These are phyloP conservation scores for Phytophthora cryptogea DNA, from an alignment of 352 stramenopile genomes.

Conservation along the genomic window DNA sequence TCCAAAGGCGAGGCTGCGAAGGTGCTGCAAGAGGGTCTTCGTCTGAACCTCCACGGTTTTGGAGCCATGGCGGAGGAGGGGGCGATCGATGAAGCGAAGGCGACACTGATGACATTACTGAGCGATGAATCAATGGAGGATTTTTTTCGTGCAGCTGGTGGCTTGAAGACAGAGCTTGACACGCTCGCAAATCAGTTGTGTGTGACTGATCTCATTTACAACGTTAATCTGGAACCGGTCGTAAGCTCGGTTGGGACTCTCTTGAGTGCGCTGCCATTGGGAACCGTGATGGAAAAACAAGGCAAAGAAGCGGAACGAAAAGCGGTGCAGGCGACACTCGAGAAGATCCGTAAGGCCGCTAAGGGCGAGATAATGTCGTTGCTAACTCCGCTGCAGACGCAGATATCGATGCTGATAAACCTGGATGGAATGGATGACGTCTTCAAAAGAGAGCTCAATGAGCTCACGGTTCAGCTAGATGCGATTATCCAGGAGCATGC, in stretches of 20 bases:
- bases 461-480: conserved; percentile 51
- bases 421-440: conserved; percentile 54
- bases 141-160: conserved; percentile 81
- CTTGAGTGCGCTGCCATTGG: conserved; percentile 66
- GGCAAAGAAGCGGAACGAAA: conserved; percentile 78
- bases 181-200: conserved; percentile 64
- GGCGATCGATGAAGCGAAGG: conserved; percentile 40
- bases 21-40: conserved; percentile 47
- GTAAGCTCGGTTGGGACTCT: conserved; percentile 43
- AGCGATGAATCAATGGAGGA: conserved; percentile 66
- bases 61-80: conserved; percentile 65
- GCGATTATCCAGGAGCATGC: conserved; percentile 43
- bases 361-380: conserved; percentile 80
- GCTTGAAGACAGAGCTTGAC: conserved; percentile 78
- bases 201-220: conserved; percentile 83
- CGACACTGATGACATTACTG: conserved; percentile 41
- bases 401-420: conserved; percentile 53
- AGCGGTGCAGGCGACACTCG: conserved; percentile 70
- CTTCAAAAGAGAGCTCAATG: conserved; percentile 62
- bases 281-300: conserved; percentile 72
- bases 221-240: conserved; percentile 51
- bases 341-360: conserved; percentile 80
- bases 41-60: conserved; percentile 65
- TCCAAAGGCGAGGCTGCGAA: conserved; percentile 41
- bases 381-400: conserved; percentile 61